Percentiles rank a stretch among this genome's conserved stretches.
These are phyloP conservation scores for Macrophomina pseudophaseolina DNA, from an alignment of 2,329 filamentous ascomycete species.

Conservation along the genomic window DNA sequence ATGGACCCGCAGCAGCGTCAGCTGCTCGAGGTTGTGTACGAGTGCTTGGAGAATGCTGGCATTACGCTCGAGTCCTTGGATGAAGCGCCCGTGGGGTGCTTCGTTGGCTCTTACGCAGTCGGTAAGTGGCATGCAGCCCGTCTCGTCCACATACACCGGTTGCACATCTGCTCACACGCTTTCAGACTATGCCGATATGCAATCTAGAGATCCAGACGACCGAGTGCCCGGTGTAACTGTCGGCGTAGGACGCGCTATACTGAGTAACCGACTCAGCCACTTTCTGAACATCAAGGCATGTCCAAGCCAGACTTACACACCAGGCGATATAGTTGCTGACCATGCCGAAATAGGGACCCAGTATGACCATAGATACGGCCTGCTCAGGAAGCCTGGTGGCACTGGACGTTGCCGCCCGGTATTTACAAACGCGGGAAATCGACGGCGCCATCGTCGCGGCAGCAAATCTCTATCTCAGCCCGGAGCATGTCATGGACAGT, in stretches of 20 bases:
- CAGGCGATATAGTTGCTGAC: too few relatives aligned
- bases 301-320: too few relatives aligned
- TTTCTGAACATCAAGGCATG: conserved; percentile 36
- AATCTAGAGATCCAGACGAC: conserved; percentile 29
- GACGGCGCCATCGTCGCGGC: neutral
- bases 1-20: conserved; percentile 38
- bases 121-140: neutral
- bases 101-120: conserved; percentile 33
- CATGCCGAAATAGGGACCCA: too few relatives aligned
- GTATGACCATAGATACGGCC: conserved; percentile 39
- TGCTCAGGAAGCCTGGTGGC: conserved; percentile 37
- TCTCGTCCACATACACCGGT: too few relatives aligned
- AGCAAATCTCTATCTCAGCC: neutral
- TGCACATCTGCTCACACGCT: too few relatives aligned
- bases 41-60: conserved; percentile 48
- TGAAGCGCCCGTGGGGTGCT: conserved; percentile 15
- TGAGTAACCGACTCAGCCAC: conserved; percentile 40
- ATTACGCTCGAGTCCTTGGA: conserved; percentile 30
- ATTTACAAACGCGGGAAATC: neutral
- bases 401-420: conserved; percentile 36
- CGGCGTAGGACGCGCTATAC: conserved; percentile 36
- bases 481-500: neutral
- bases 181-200: conserved; percentile 33
- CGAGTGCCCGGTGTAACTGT: conserved; percentile 19
- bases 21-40: conserved; percentile 40